Evolutionary conservation across 106 monocot species (phyloP), one percentile per base, ranked within the genome.

Genomic region (Vanilla planifolia): DNA sequence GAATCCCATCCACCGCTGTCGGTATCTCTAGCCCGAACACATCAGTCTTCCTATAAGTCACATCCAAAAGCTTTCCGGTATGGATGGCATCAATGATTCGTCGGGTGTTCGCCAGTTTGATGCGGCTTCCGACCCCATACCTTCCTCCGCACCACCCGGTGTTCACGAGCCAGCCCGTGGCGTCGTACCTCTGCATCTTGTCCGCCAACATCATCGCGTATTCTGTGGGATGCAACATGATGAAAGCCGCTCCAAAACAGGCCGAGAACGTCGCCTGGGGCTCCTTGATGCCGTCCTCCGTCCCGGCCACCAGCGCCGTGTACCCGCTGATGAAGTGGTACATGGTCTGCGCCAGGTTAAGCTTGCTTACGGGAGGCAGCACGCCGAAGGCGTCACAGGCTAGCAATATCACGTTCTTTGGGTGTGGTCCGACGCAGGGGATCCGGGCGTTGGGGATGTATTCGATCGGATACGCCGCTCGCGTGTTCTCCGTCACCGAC

Each of bases 271-370:
- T 80, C 3, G 80, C 75, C 36, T 74, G 74, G 4, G 75, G 74
- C 61, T 80, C 75, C 55, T 75, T 80, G 21, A 80, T 71, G 20
- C 80, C 80, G 24, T 80, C 80, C 40, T 80, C 80, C 13, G 80
- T 80, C 9, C 80, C 75, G 27, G 74, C 80, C 2, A 79, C 80
- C 34, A 80, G 55, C 14, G 80, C 73, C 24, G 65, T 75, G 55
- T 80, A 80, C 23, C 80, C 80, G 33, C 74, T 80, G 60, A 80
- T 80, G 66, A 80, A 80, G 48, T 80, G 80, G 63, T 80, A 75
- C 80, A 80, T 80, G 25, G 75, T 80, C 60, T 80, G 80, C 8
- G 80, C 74, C 59, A 80, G 43, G 52, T 24, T 80, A 26, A 80
- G 79, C 61, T 74, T 74, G 64, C 74, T 69, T 51, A 79, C 79